A percentile compares a stretch with the other conserved stretches of the same genome.
These are phyloP conservation scores for Aureobasidium vineae DNA, from an alignment of 2,329 filamentous ascomycete species.

Conservation along the genomic window DNA sequence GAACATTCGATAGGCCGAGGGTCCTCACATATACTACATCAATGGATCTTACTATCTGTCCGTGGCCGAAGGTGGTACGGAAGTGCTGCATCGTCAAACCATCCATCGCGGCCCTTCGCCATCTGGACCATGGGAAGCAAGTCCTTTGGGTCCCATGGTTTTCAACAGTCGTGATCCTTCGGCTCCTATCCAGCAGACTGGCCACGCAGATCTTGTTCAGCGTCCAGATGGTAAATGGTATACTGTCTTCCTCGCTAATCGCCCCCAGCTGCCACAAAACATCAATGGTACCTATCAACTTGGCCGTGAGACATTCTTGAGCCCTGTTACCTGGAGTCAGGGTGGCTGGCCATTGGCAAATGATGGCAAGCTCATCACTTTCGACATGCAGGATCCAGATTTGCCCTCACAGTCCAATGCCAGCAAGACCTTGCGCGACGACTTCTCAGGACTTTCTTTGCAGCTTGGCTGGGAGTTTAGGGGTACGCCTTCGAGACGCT, in stretches of 20 bases:
- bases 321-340: neutral
- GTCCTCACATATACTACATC: neutral
- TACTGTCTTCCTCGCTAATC: neutral
- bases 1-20: conserved; percentile 1
- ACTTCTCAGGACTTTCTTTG: neutral
- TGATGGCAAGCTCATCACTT: neutral
- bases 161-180: conserved; percentile 15
- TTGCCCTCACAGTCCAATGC: neutral
- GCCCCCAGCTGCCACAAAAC: neutral
- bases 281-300: conserved; percentile 6
- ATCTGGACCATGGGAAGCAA: conserved; percentile 8
- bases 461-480: conserved; percentile 7
- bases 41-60: conserved; percentile 3
- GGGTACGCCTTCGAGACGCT: neutral
- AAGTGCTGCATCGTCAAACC: neutral
- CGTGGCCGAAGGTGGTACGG: conserved; percentile 2
- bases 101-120: conserved; percentile 8
- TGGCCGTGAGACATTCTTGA: conserved; percentile 2
- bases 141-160: neutral
- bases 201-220: neutral
- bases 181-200: conserved; percentile 8
- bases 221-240: conserved; percentile 14
- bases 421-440: neutral
- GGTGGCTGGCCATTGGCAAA: conserved; percentile 13
- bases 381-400: neutral